Conservation (phyloP, 2,329 filamentous ascomycete genomes). For the Orbilia quercus region DNA sequence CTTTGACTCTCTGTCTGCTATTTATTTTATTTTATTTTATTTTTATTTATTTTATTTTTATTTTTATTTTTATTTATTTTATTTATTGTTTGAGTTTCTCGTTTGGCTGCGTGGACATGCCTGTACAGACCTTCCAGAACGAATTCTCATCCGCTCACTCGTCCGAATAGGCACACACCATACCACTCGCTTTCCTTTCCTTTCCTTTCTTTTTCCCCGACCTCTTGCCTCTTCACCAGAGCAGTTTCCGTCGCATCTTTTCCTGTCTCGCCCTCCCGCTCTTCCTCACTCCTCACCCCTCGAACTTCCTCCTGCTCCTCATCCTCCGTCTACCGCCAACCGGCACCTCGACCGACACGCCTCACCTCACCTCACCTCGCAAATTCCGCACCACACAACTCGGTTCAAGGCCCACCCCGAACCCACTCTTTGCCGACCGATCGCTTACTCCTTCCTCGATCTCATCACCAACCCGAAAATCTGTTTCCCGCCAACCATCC, state of each 20-base stretch:
- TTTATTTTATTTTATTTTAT: too few species aligned
- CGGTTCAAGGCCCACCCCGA: neutral
- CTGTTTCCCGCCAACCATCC: too few species aligned
- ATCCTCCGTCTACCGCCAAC: neutral
- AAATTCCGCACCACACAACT: neutral
- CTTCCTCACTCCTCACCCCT: too few species aligned
- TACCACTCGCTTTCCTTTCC: constrained; percentile 36
- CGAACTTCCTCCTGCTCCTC: too few species aligned
- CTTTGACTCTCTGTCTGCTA: too few species aligned
- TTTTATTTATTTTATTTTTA: too few species aligned
- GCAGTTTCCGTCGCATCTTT: constrained; percentile 22
- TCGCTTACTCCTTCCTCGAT: neutral
- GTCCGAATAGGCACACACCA: constrained; percentile 4
- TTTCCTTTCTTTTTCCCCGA: constrained; percentile 40
- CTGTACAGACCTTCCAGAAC: constrained; percentile 1
- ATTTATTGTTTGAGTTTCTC: too few species aligned
- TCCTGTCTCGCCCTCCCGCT: constrained; percentile 20
- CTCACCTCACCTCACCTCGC: too few species aligned
- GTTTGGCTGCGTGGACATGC: too few species aligned
- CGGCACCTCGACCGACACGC: neutral
- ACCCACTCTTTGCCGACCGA: constrained; percentile 21
- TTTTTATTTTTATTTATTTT: too few species aligned
- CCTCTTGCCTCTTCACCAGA: constrained; percentile 15
- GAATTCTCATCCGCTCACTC: neutral
- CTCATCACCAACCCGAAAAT: neutral